Evolutionary conservation across 1,284 basidiomycete species (phyloP).

Genomic region (Ceratobasidium sp.): DNA sequence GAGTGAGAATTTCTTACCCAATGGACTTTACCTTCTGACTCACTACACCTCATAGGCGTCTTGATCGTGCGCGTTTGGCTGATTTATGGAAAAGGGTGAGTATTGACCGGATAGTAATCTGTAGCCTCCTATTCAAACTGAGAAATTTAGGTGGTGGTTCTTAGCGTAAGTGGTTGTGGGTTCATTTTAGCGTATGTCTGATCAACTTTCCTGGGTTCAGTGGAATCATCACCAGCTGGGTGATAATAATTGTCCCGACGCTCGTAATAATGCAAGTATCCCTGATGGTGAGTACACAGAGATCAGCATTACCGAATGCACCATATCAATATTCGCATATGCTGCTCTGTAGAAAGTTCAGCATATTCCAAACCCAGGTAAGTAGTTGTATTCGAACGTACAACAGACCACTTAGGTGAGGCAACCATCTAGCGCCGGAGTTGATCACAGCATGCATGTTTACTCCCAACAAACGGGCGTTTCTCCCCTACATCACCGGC

Average conservation of each 20-base stretch:
- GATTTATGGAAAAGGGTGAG: constrained; percentile 12
- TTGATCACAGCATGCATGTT: constrained; percentile 19
- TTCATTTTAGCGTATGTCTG: background rate
- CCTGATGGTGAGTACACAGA: background rate
- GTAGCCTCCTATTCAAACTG: background rate
- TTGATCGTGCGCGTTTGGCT: constrained; percentile 23
- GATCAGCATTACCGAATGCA: too few species aligned
- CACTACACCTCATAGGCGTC: background rate
- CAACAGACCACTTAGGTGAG: background rate
- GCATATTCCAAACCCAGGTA: constrained; percentile 10
- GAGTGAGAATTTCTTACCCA: background rate
- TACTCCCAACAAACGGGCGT: background rate
- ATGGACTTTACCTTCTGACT: background rate
- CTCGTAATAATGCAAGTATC: background rate
- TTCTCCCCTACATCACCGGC: constrained; percentile 9
- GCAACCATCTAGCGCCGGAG: background rate
- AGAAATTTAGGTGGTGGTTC: constrained; percentile 2
- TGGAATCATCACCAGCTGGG: background rate
- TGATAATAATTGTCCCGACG: background rate
- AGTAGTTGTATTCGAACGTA: background rate
- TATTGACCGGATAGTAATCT: background rate
- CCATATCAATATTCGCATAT: too few species aligned
- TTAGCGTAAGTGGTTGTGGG: background rate
- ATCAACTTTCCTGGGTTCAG: background rate
- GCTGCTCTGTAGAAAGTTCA: background rate